Percentiles rank a stretch among this genome's conserved stretches.
These are phyloP conservation scores for Leishmania turanica DNA, from an alignment of 208 protist genomes.

Conservation along the genomic window DNA sequence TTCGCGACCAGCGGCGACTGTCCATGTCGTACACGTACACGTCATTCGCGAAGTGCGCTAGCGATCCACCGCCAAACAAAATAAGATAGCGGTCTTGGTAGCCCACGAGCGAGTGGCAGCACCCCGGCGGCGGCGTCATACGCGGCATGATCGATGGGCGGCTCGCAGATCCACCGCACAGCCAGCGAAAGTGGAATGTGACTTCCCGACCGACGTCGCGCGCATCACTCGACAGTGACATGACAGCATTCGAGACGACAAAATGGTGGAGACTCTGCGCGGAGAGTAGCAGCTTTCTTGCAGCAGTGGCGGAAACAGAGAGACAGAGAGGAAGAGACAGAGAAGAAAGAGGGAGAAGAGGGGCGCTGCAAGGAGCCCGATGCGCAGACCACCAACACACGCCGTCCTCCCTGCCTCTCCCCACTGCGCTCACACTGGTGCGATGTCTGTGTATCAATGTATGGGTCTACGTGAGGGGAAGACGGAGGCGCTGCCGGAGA, in stretches of 20 bases:
- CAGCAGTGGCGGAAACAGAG: neutral
- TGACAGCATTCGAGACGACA: neutral
- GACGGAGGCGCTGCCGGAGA: neutral
- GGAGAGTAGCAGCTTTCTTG: neutral
- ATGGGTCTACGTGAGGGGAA: conserved; percentile 4
- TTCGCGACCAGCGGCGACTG: conserved; percentile 9
- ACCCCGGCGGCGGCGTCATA: conserved; percentile 48
- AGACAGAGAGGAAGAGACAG: neutral
- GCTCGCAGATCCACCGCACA: neutral
- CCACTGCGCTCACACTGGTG: neutral
- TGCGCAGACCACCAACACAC: neutral
- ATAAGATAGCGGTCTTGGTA: conserved; percentile 83
- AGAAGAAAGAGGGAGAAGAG: neutral
- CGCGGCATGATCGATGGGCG: no score
- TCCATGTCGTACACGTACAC: conserved; percentile 29
- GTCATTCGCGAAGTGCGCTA: conserved; percentile 15
- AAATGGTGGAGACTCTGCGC: neutral
- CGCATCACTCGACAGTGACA: neutral
- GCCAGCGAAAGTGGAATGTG: conserved; percentile 3
- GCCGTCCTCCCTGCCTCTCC: neutral
- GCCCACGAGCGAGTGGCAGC: conserved; percentile 72
- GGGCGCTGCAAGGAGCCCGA: neutral
- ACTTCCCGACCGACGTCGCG: neutral
- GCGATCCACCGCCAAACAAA: conserved; percentile 75
- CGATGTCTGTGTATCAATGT: neutral